Evolutionary conservation across 2,329 filamentous ascomycete species (phyloP), one percentile per base, ranked within the genome.

Genomic region (Penicillium sp.): DNA sequence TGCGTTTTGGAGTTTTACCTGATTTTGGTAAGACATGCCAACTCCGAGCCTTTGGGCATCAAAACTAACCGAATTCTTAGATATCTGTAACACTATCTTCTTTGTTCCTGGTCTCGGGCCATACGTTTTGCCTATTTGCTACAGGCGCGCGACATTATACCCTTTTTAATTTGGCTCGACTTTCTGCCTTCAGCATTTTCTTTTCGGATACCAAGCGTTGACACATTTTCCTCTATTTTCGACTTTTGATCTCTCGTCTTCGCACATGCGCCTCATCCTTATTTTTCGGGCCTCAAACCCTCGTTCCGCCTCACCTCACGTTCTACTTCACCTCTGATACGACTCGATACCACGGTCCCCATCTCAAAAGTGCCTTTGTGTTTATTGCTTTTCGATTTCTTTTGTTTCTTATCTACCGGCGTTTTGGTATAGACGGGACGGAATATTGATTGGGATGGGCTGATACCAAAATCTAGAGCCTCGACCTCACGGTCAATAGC

Each of bases 391-490:
- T 34, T 34, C 13, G 5, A 58, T 49, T 56, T 39, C 54, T 50
- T 58, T 52, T 58, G 51, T 46, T 55, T 59, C 61, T 62, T 50
- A 51, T 62, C 50, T 62, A 60, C 56, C 59, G 72, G 72, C 72
- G 72, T 73, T 74, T 53, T 66, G 68, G 64, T 50, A 73, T 75
- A 75, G 72, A 75, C 64, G 64, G 72, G 66, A 69, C 47, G 63
- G 68, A 66, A 66, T 56, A 29, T 68, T 66, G 55, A 60, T 60
- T 69, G 69, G 70, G 66, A 71, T 69, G 70, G 69, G 62, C 66
- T 73, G 71, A 74, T 74, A 74, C 72, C 72, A 74, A 66, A 63
- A 63, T 56, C 53, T 74, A 74, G 72, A 74, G 64, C 62, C 63
- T 65, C 58, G 72, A 72, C 72, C 70, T 69, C 72, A 62, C 70